phyloP scores from a whole-genome alignment of 257 asterid species.

The Lithospermum erythrorhizon region DNA sequence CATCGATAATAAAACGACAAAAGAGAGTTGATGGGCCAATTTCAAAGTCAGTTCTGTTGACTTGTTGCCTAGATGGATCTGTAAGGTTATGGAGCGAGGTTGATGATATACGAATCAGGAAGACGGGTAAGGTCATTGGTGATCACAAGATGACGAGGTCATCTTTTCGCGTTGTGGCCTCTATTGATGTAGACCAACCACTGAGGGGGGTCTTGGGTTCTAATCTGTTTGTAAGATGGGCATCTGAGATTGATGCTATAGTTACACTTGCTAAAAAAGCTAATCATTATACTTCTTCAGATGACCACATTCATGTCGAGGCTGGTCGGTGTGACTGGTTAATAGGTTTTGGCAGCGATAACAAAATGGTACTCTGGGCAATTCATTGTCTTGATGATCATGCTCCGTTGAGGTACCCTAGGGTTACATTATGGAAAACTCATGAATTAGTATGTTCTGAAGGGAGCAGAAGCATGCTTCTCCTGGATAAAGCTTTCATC shows the following conservation, averaged over 20 bases:
- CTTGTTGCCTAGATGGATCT: conserved; percentile 82
- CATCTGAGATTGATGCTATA: conserved; percentile 53
- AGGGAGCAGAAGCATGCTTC: conserved; percentile 31
- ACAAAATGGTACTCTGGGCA: conserved; percentile 57
- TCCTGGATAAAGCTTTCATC: conserved; percentile 42
- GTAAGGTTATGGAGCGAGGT: conserved; percentile 89
- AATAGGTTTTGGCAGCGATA: conserved; percentile 71
- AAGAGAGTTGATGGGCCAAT: conserved; percentile 34
- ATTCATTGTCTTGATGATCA: conserved; percentile 88
- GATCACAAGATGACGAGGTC: conserved; percentile 41
- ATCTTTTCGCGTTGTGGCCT: conserved; percentile 65
- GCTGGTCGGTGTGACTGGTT: conserved; percentile 87
- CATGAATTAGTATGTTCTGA: conserved; percentile 34
- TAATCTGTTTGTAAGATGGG: conserved; percentile 65
- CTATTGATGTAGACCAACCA: conserved; percentile 66
- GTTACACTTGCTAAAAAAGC: conserved; percentile 31
- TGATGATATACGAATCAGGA: conserved; percentile 70
- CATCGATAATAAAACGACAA: conserved; percentile 47
- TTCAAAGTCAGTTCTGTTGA: conserved; percentile 56
- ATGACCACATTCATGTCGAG: conserved; percentile 41
- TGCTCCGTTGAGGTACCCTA: conserved; percentile 85
- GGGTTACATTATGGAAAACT: conserved; percentile 80
- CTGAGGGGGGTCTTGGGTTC: conserved; percentile 59
- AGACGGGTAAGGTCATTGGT: conserved; percentile 46
- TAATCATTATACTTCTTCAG: conserved; percentile 35